These are phyloP conservation scores for Neofusicoccum sp. DNA, from an alignment of 2,329 filamentous ascomycete species.

Conservation along the genomic window DNA sequence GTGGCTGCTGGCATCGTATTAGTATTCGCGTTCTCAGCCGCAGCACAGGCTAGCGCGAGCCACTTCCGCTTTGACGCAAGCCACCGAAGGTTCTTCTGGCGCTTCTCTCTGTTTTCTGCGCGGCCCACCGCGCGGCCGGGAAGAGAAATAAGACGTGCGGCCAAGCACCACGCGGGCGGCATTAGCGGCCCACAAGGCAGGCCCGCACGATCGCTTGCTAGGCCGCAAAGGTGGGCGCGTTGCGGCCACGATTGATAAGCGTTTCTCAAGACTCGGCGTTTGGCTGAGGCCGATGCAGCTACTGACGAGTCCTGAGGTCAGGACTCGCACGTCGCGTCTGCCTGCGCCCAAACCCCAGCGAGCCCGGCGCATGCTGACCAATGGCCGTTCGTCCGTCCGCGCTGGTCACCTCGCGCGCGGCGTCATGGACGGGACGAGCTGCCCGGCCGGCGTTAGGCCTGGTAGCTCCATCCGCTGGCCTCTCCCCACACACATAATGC, in stretches of 20 bases:
- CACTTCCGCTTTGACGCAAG: background rate
- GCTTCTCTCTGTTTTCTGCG: background rate
- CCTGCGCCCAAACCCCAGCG: background rate
- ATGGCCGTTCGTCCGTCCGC: background rate
- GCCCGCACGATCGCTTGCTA: background rate
- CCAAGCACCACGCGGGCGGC: no score
- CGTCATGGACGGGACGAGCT: background rate
- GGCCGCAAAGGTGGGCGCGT: conserved; percentile 8
- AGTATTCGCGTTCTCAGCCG: background rate
- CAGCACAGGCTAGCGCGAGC: background rate
- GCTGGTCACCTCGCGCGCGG: background rate
- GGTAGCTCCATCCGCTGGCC: conserved; percentile 3
- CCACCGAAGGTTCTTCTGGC: background rate
- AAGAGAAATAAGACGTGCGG: no score
- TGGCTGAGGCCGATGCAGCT: background rate
- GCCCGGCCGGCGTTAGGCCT: conserved; percentile 8
- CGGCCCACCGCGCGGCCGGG: no score
- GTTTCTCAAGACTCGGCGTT: background rate
- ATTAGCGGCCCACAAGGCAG: no score
- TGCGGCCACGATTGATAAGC: conserved; percentile 4
- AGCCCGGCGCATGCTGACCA: background rate
- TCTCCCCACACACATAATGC: conserved; percentile 3
- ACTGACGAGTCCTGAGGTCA: conserved; percentile 2
- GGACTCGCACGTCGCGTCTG: background rate
- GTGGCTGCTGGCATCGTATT: background rate